Evolutionary conservation across 306 rosid species (phyloP).

Genomic region (Comarum palustre): DNA sequence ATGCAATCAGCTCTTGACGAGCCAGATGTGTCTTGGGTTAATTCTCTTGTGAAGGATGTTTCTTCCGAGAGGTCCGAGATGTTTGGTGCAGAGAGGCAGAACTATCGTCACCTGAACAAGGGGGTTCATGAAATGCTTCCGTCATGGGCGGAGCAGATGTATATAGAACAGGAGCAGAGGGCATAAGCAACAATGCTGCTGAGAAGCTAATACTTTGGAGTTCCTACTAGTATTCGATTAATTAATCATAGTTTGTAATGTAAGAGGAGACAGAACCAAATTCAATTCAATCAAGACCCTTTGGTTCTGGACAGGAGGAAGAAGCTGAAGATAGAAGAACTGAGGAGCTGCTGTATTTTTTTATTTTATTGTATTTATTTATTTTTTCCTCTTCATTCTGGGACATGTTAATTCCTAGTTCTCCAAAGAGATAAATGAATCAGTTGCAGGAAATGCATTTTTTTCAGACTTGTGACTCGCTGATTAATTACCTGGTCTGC

Average conservation of each 20-base stretch:
- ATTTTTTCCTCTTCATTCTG: constrained; percentile 18
- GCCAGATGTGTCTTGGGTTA: constrained; percentile 97
- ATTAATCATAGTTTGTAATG: constrained; percentile 28
- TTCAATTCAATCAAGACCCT: constrained; percentile 44
- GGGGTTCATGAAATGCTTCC: constrained; percentile 59
- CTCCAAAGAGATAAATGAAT: constrained; percentile 21
- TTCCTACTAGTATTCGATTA: constrained; percentile 36
- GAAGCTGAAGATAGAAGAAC: constrained; percentile 29
- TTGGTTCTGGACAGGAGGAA: constrained; percentile 34
- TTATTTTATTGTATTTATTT: constrained; percentile 55
- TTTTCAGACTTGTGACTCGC: neutral
- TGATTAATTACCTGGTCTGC: neutral
- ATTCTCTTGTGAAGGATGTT: constrained; percentile 76
- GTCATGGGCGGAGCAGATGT: constrained; percentile 90
- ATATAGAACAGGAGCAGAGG: constrained; percentile 85
- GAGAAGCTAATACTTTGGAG: constrained; percentile 46
- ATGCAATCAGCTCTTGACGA: constrained; percentile 44
- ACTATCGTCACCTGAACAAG: constrained; percentile 49
- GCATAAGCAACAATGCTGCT: constrained; percentile 53
- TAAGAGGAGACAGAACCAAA: constrained; percentile 23
- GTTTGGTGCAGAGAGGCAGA: constrained; percentile 48
- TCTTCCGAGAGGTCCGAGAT: constrained; percentile 48
- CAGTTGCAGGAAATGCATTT: constrained; percentile 16
- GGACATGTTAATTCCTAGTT: constrained; percentile 15
- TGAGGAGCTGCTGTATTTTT: constrained; percentile 32